Conservation (phyloP, 2,329 filamentous ascomycete species). For the Aureobasidium zeae region DNA sequence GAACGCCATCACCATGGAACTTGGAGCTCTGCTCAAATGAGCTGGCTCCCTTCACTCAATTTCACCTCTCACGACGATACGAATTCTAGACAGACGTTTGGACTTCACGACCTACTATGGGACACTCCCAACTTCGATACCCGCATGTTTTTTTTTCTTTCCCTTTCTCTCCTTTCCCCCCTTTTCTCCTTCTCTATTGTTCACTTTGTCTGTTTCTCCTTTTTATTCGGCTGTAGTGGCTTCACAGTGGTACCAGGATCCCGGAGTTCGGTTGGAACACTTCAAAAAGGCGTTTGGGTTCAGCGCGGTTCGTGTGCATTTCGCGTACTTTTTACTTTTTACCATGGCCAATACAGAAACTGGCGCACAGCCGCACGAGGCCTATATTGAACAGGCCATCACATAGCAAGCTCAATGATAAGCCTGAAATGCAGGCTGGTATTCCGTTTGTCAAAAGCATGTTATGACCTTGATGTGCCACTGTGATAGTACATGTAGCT, state of each 20-base stretch:
- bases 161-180: too few relatives aligned
- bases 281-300: neutral
- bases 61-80: slow-evolving; percentile 14
- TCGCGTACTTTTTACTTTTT: slow-evolving; percentile 10
- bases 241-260: too few relatives aligned
- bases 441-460: too few relatives aligned
- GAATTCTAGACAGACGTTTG: slow-evolving; percentile 7
- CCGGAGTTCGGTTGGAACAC: too few relatives aligned
- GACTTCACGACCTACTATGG: slow-evolving; percentile 12
- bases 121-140: slow-evolving; percentile 12
- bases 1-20: slow-evolving; percentile 52
- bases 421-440: slow-evolving; percentile 2
- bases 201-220: too few relatives aligned
- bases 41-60: neutral
- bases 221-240: too few relatives aligned
- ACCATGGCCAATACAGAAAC: too few relatives aligned
- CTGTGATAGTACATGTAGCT: too few relatives aligned
- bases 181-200: too few relatives aligned
- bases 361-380: too few relatives aligned
- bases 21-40: slow-evolving; percentile 35
- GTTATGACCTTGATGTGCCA: too few relatives aligned
- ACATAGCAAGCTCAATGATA: slow-evolving; percentile 11
- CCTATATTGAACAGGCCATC: neutral
- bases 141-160: slow-evolving; percentile 2
- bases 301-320: slow-evolving; percentile 8